Evolutionary conservation across 2,329 filamentous ascomycete genomes (phyloP), one percentile per base, ranked within the genome.

Genomic region (Bipolaris bicolor): DNA sequence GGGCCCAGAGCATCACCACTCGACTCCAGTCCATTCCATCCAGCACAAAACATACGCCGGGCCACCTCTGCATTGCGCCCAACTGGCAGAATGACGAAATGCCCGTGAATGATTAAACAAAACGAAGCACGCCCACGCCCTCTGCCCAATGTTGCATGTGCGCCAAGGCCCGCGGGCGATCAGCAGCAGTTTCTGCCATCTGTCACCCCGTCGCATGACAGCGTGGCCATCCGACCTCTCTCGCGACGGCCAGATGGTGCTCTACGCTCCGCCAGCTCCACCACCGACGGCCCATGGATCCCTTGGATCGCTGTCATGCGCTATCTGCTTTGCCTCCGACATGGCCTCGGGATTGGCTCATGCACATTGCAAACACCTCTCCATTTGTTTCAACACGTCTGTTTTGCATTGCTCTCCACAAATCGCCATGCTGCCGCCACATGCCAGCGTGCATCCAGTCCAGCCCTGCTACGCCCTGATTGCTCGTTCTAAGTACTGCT

Each of bases 151-250:
- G 26, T 29, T 29, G 26, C 26, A 29, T 10, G 26, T 29, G 26
- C 26, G 26, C 26, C 26, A 29, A 29, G 26, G 26, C 26, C 26
- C 26, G 26, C 26, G 57, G 56, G 47, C 62, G 63, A 29, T 29
- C 26, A 29, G 26, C 26, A 29, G 26, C 26, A 29, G 60, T 67
- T 68, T 71, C 34, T 37, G 37, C 37, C 37, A 40, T 40, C 37
- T 40, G 37, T 40, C 37, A 22, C 10, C 10, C 37, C 15, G 18
- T 40, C 37, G 37, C 37, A 40, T 40, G 37, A 40, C 37, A 40
- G 37, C 37, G 37, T 40, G 37, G 22, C 37, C 26, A 29, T 29
- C 26, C 26, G 26, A 29, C 26, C 26, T 29, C 26, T 29, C 18
- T 16, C 18, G 37, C 37, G 15, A 39, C n/a, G 37, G 37, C 37